These are phyloP conservation scores for Diddensiella santjacobensis DNA, from an alignment of 805 yeast genomes.

Conservation along the genomic window DNA sequence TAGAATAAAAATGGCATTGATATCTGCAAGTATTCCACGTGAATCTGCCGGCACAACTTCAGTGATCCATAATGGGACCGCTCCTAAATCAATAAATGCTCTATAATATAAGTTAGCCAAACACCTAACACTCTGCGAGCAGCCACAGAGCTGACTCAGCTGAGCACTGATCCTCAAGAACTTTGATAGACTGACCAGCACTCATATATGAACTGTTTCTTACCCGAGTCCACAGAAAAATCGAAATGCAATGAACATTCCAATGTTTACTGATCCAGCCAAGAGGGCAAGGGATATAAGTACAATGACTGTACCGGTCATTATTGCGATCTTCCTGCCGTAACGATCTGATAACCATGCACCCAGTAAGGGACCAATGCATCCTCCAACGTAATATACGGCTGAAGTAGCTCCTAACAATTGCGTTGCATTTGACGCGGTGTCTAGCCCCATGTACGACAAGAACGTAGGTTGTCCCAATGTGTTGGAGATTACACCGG, in stretches of 20 bases:
- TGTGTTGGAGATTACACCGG: constrained; percentile 10
- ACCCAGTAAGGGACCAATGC: constrained; percentile 38
- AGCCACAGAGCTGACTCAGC: too few species aligned
- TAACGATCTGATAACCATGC: constrained; percentile 34
- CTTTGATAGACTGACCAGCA: too few species aligned
- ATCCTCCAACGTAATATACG: constrained; percentile 46
- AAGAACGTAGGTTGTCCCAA: constrained; percentile 13
- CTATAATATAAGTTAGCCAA: too few species aligned
- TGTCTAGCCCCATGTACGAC: constrained; percentile 9
- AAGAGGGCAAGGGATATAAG: constrained; percentile 8
- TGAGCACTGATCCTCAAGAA: too few species aligned
- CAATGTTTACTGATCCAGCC: constrained; percentile 8
- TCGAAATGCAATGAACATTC: constrained; percentile 44
- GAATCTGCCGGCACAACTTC: constrained; percentile 72
- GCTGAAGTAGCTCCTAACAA: constrained; percentile 6
- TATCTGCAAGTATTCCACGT: constrained; percentile 51
- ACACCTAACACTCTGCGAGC: too few species aligned
- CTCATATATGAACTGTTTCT: constrained; percentile 49
- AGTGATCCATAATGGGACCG: constrained; percentile 70
- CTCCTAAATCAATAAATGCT: constrained; percentile 22
- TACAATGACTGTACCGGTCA: constrained; percentile 19
- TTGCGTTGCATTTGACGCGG: constrained; percentile 5
- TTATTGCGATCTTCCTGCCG: constrained; percentile 58
- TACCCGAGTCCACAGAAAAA: constrained; percentile 49
- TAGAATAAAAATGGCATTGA: constrained; percentile 4